Conservation (phyloP, 805 yeast species). For the Myxozyma vanderwaltii region DNA sequence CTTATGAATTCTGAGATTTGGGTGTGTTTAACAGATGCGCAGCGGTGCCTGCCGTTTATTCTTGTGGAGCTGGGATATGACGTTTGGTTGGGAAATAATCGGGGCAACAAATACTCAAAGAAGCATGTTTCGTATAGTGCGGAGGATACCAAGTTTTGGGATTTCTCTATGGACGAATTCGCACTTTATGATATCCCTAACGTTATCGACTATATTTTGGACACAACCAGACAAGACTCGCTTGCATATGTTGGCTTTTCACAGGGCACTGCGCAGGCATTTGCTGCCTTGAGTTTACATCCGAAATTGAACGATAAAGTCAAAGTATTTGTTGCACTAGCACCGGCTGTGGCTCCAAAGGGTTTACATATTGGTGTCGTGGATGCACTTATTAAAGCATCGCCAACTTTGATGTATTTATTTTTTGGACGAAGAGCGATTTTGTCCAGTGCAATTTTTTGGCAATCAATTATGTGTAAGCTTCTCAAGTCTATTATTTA, state of each 20-base stretch:
- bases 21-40: constrained; percentile 55
- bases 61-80: constrained; percentile 84
- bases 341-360: constrained; percentile 93
- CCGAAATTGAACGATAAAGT: constrained; percentile 60
- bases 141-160: constrained; percentile 67
- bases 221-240: constrained; percentile 48
- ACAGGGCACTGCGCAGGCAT: constrained; percentile 93
- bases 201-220: constrained; percentile 70
- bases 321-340: constrained; percentile 70
- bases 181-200: constrained; percentile 89
- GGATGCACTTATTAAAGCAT: constrained; percentile 71
- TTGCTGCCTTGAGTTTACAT: constrained; percentile 72
- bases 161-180: constrained; percentile 87
- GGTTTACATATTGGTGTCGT: constrained; percentile 77
- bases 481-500: neutral
- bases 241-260: constrained; percentile 83
- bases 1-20: constrained; percentile 87
- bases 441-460: constrained; percentile 72
- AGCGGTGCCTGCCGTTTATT: constrained; percentile 68
- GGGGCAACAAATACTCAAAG: constrained; percentile 90
- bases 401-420: constrained; percentile 69
- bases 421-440: constrained; percentile 75
- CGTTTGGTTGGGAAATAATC: constrained; percentile 79
- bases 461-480: constrained; percentile 67
- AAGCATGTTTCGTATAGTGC: constrained; percentile 62